phyloP scores from a whole-genome alignment of 257 asterid species.

The Rubia yunnanensis region DNA sequence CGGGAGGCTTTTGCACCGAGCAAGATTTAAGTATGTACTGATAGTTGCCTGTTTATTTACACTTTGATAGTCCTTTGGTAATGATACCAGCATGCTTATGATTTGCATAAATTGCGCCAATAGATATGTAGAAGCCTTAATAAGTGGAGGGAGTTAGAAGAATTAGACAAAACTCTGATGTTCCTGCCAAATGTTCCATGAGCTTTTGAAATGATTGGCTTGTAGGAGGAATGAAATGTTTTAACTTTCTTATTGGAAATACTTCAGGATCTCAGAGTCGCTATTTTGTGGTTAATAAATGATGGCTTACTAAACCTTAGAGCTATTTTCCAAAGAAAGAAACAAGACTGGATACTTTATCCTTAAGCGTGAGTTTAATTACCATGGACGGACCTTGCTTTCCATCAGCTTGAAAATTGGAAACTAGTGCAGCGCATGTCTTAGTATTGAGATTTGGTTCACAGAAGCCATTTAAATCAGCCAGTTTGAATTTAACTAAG shows the following conservation, averaged over 20 bases:
- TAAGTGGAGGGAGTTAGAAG: neutral
- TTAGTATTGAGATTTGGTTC: neutral
- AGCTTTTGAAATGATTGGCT: neutral
- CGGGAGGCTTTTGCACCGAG: conserved; percentile 89
- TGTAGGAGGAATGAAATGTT: neutral
- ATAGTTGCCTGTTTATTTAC: conserved; percentile 23
- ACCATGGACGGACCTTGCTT: neutral
- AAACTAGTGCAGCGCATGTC: neutral
- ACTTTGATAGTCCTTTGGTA: neutral
- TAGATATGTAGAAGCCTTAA: neutral
- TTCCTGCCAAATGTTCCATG: neutral
- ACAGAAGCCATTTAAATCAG: neutral
- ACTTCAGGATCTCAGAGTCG: neutral
- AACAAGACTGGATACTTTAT: neutral
- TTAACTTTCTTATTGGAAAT: neutral
- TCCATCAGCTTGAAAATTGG: neutral
- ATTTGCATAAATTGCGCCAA: neutral
- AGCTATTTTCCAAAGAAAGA: neutral
- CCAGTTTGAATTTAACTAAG: conserved; percentile 12
- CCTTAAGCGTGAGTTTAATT: neutral
- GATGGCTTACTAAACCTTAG: neutral
- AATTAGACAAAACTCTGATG: neutral
- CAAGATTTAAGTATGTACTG: conserved; percentile 50
- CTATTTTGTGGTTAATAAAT: neutral
- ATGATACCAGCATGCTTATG: neutral